Percentiles rank a stretch among this genome's conserved stretches.
Evolutionary conservation across 2,329 filamentous ascomycete species (phyloP).

Genomic region (Alternaria arbusti): DNA sequence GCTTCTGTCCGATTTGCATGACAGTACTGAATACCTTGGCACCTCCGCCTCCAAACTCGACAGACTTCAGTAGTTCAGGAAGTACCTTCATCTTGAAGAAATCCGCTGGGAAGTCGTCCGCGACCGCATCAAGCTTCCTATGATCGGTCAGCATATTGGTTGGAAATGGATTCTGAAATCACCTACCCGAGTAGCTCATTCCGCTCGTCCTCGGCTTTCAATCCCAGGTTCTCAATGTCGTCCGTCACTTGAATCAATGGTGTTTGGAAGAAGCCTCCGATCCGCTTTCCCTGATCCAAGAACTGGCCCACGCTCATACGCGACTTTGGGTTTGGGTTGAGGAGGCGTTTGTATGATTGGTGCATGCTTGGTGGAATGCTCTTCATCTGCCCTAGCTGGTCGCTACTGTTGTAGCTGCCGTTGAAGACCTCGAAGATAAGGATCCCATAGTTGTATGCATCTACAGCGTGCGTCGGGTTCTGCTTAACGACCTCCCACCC

Average conservation of each 20-base stretch:
- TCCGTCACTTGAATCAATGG: constrained; percentile 91
- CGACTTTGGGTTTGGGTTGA: constrained; percentile 87
- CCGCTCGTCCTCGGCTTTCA: constrained; percentile 84
- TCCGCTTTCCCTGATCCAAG: constrained; percentile 83
- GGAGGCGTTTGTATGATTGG: constrained; percentile 85
- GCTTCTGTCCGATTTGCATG: constrained; percentile 87
- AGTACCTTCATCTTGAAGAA: constrained; percentile 98
- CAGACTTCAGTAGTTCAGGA: constrained; percentile 94
- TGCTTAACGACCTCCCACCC: constrained; percentile 94
- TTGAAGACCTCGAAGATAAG: constrained; percentile 93
- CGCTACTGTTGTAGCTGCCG: constrained; percentile 74
- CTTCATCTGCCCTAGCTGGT: constrained; percentile 85
- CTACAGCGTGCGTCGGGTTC: constrained; percentile 79
- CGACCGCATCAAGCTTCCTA: constrained; percentile 79
- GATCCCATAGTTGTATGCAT: constrained; percentile 85
- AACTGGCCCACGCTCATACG: constrained; percentile 85
- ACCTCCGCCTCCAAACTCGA: constrained; percentile 97
- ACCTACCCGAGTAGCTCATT: constrained; percentile 78
- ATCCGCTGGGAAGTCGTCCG: constrained; percentile 95
- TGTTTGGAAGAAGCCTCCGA: constrained; percentile 89
- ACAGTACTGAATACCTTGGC: constrained; percentile 88
- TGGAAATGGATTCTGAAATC: neutral
- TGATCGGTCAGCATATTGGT: constrained; percentile 15
- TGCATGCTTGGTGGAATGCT: constrained; percentile 88
- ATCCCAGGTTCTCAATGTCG: constrained; percentile 87